Evolutionary conservation across 1,139 yeast species (phyloP).

Genomic region (Pichia norvegensis): DNA sequence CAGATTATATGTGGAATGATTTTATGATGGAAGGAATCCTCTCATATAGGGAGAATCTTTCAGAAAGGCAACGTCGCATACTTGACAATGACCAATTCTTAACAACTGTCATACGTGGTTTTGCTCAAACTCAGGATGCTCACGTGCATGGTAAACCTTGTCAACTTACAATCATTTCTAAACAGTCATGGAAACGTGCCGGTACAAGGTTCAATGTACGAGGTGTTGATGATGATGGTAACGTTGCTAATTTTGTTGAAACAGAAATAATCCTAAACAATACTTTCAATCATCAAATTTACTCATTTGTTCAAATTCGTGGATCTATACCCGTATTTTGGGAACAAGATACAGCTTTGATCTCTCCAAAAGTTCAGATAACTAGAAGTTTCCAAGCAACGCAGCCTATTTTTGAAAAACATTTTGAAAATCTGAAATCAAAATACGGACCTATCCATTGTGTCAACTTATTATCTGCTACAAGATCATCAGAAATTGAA

Average conservation of each 20-base stretch:
- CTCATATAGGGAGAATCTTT: constrained; percentile 64
- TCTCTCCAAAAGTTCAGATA: constrained; percentile 77
- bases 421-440: constrained; percentile 60
- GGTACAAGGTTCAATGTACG: constrained; percentile 92
- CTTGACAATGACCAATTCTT: constrained; percentile 73
- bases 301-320: constrained; percentile 78
- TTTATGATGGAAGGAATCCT: constrained; percentile 82
- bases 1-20: constrained; percentile 94
- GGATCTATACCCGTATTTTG: constrained; percentile 96
- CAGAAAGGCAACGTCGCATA: constrained; percentile 44
- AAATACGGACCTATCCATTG: constrained; percentile 84
- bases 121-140: constrained; percentile 68
- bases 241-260: constrained; percentile 94
- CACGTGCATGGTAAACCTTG: constrained; percentile 46
- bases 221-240: constrained; percentile 92
- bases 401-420: constrained; percentile 80
- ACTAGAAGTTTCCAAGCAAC: constrained; percentile 89
- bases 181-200: constrained; percentile 93
- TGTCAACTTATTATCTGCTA: constrained; percentile 65
- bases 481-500: constrained; percentile 69
- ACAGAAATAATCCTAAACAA: constrained; percentile 72
- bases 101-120: constrained; percentile 90
- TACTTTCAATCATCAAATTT: constrained; percentile 40
- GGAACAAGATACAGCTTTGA: constrained; percentile 89
- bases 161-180: constrained; percentile 72